Percentiles rank a stretch among this genome's conserved stretches.
Evolutionary conservation across 192 early-diverging fungal species (phyloP).

Genomic region (Gonapodya prolifera): DNA sequence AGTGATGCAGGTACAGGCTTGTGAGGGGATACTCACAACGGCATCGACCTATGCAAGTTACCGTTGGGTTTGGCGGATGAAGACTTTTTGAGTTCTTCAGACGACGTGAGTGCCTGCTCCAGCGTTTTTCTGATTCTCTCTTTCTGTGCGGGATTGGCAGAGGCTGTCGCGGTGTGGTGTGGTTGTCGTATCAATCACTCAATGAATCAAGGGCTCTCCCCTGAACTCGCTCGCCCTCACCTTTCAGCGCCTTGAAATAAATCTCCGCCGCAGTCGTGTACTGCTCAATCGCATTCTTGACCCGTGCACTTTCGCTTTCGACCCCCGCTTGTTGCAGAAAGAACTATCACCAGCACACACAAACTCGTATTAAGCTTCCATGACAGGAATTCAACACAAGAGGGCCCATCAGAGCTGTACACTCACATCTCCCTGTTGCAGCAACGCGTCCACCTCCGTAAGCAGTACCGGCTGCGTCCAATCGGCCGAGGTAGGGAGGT

Average conservation of each 20-base stretch:
- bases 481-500: background rate
- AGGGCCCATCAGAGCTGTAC: background rate
- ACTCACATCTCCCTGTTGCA: background rate
- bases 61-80: background rate
- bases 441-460: background rate
- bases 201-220: background rate
- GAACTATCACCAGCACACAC: background rate
- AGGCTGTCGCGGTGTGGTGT: background rate
- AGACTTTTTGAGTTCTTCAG: background rate
- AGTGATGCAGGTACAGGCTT: no score
- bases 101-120: background rate
- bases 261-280: conserved; percentile 4
- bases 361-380: background rate
- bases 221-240: background rate
- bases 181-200: background rate
- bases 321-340: conserved; percentile 6
- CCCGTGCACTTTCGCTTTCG: conserved; percentile 3
- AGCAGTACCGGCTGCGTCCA: background rate
- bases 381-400: background rate
- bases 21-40: no score
- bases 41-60: no score
- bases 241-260: conserved; percentile 7
- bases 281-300: conserved; percentile 7
- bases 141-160: background rate
- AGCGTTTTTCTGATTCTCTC: background rate